A percentile compares a stretch with the other conserved stretches of the same genome.
These are phyloP conservation scores for Aspergillus sp. DNA, from an alignment of 2,329 filamentous ascomycete species.

Conservation along the genomic window DNA sequence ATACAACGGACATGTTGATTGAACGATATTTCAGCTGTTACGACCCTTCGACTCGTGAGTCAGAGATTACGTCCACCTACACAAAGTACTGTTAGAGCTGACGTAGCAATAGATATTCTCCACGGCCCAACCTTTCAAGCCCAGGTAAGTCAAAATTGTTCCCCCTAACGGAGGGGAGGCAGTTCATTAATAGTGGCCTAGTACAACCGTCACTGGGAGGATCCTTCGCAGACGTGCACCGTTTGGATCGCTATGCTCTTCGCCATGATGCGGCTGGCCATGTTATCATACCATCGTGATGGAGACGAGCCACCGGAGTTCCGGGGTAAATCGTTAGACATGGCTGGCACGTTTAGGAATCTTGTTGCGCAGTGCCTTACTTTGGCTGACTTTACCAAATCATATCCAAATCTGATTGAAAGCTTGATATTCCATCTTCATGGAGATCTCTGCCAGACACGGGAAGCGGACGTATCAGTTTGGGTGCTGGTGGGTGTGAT, in stretches of 20 bases:
- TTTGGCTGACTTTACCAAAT: slow-evolving; percentile 64
- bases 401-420: slow-evolving; percentile 62
- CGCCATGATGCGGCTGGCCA: slow-evolving; percentile 65
- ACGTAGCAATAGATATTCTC: slow-evolving; percentile 58
- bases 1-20: slow-evolving; percentile 80
- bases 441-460: slow-evolving; percentile 60
- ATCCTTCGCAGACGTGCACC: slow-evolving; percentile 57
- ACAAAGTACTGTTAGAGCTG: slow-evolving; percentile 3
- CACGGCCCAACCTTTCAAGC: slow-evolving; percentile 84
- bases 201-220: slow-evolving; percentile 65
- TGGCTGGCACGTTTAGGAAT: slow-evolving; percentile 49
- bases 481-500: slow-evolving; percentile 63
- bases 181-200: slow-evolving; percentile 32
- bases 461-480: slow-evolving; percentile 62
- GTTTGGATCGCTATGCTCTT: slow-evolving; percentile 66
- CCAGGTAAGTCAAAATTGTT: slow-evolving; percentile 50
- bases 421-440: slow-evolving; percentile 63
- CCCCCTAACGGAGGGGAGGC: not conserved
- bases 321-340: slow-evolving; percentile 55
- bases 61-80: not conserved
- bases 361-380: slow-evolving; percentile 65
- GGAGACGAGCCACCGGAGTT: slow-evolving; percentile 66
- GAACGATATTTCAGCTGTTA: slow-evolving; percentile 88
- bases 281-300: slow-evolving; percentile 63
- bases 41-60: slow-evolving; percentile 63